Percentiles rank a stretch among this genome's conserved stretches.
Evolutionary conservation across 2,329 filamentous ascomycete species (phyloP).

Genomic region (Aureobasidium pullulans): DNA sequence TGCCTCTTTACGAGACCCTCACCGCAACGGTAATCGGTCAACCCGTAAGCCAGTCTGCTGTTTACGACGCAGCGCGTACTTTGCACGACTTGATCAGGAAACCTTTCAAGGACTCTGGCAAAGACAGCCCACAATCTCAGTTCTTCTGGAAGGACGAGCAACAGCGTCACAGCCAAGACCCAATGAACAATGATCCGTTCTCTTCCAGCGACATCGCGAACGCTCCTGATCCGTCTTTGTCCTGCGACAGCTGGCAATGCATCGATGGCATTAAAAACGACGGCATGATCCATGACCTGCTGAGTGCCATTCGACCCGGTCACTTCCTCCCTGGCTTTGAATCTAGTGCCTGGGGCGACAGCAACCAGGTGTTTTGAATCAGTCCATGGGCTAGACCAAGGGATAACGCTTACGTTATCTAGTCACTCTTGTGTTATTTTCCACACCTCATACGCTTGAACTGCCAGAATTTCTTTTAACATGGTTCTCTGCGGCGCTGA

Average conservation of each 20-base stretch:
- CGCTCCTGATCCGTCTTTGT: neutral
- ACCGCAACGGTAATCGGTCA: neutral
- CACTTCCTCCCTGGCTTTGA: slow-evolving; percentile 2
- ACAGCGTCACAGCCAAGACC: neutral
- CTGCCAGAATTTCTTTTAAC: too few species aligned
- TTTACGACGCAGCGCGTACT: neutral
- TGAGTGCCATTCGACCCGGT: neutral
- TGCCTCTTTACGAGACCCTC: neutral
- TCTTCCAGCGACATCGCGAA: neutral
- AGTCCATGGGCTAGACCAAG: too few species aligned
- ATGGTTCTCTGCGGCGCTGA: too few species aligned
- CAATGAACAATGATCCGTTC: neutral
- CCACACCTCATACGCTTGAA: too few species aligned
- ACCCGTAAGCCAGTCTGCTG: neutral
- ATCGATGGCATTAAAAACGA: slow-evolving; percentile 10
- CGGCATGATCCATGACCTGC: slow-evolving; percentile 2
- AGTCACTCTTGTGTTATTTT: too few species aligned
- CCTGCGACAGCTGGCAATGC: neutral
- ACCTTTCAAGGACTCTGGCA: neutral
- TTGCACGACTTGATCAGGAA: neutral
- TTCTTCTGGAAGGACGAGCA: neutral
- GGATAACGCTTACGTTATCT: too few species aligned
- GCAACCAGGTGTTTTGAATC: too few species aligned
- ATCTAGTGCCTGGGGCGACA: neutral
- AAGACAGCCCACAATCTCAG: neutral